A percentile compares a stretch with the other conserved stretches of the same genome.
phyloP scores from a whole-genome alignment of 225 moss, liverwort and hornwort genomes.

The Takakia lepidozioides region DNA sequence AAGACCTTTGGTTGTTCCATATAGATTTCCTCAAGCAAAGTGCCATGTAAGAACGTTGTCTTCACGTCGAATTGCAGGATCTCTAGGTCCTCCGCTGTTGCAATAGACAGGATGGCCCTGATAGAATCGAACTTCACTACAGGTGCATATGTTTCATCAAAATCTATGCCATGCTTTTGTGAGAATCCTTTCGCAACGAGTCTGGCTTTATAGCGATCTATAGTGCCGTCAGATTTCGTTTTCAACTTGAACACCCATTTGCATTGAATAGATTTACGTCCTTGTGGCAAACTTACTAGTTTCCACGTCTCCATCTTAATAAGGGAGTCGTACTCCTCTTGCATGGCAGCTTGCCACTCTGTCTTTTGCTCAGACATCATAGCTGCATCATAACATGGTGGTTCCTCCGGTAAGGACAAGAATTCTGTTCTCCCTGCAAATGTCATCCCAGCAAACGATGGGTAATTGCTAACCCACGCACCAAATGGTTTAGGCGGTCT shows the following conservation, averaged over 20 bases:
- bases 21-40: background rate
- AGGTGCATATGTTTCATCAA: background rate
- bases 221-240: background rate
- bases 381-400: too few species aligned
- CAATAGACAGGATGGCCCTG: background rate
- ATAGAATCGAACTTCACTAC: background rate
- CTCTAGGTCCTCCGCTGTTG: background rate
- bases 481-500: too few species aligned
- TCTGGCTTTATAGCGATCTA: background rate
- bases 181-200: background rate
- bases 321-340: background rate
- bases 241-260: too few species aligned
- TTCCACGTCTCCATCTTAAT: background rate
- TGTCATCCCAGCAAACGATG: too few species aligned
- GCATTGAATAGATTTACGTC: too few species aligned
- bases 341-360: background rate
- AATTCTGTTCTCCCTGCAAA: too few species aligned
- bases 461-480: too few species aligned
- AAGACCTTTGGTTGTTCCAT: background rate
- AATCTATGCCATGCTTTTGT: background rate
- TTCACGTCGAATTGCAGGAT: background rate
- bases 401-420: too few species aligned
- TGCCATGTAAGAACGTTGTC: background rate
- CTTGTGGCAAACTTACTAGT: too few species aligned
- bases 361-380: too few species aligned